Percentiles rank a stretch among this genome's conserved stretches.
Conservation (phyloP, 495 filamentous ascomycete genomes). For the Xylaria sp. region DNA sequence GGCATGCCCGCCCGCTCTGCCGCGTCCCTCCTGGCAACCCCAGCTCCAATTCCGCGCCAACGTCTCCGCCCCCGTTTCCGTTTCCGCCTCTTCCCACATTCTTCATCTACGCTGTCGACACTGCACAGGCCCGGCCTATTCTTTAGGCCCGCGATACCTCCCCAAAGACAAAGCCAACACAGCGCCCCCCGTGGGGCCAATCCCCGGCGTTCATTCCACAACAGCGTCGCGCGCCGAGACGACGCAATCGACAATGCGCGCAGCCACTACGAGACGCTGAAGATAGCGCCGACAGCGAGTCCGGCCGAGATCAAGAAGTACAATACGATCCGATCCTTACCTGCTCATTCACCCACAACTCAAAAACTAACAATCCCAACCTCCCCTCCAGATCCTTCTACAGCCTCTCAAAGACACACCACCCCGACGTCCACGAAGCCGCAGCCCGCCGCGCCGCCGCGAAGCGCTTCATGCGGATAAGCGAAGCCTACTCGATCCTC, state of each 20-base stretch:
- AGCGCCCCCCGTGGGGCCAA: slow-evolving; percentile 7
- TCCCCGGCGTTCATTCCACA: slow-evolving; percentile 46
- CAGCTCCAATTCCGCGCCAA: slow-evolving; percentile 30
- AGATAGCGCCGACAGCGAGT: slow-evolving; percentile 71
- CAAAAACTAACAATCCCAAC: slow-evolving; percentile 25
- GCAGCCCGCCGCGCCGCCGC: slow-evolving; percentile 69
- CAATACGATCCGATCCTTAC: slow-evolving; percentile 18
- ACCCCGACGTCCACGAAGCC: slow-evolving; percentile 87
- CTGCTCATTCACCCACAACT: neutral
- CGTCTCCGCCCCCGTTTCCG: slow-evolving; percentile 24
- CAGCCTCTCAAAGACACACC: slow-evolving; percentile 86
- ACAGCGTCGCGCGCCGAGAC: slow-evolving; percentile 42
- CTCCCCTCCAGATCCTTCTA: slow-evolving; percentile 71
- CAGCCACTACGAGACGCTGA: slow-evolving; percentile 85
- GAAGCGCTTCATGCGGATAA: slow-evolving; percentile 81
- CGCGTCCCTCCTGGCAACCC: slow-evolving; percentile 35
- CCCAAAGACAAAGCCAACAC: slow-evolving; percentile 7
- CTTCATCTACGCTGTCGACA: neutral
- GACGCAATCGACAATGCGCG: slow-evolving; percentile 42
- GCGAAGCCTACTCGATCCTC: slow-evolving; percentile 85
- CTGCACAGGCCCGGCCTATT: slow-evolving; percentile 19
- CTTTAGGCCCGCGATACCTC: neutral
- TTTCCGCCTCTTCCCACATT: slow-evolving; percentile 16
- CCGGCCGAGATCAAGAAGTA: slow-evolving; percentile 85
- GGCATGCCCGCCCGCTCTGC: slow-evolving; percentile 58